Percentiles rank a stretch among this genome's conserved stretches.
Evolutionary conservation across 108 stramenopile species (phyloP).

Genomic region (Stephanodiscus triporus): DNA sequence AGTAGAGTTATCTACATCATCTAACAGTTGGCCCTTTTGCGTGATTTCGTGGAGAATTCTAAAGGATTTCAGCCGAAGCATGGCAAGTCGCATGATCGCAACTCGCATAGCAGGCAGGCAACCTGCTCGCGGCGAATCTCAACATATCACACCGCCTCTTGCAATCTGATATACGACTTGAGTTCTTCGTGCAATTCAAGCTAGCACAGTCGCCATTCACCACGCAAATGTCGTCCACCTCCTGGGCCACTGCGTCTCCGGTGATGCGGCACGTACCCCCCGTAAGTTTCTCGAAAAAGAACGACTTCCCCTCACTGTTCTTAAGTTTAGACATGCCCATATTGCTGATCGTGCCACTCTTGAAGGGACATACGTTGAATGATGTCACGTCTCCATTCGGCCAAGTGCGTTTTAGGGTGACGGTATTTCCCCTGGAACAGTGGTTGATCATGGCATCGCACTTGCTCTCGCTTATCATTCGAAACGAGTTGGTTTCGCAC

Average conservation of each 20-base stretch:
- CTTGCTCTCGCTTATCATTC: background rate
- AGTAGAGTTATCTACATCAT: too few species aligned
- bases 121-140: conserved; percentile 7
- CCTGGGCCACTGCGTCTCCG: conserved; percentile 7
- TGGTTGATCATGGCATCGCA: background rate
- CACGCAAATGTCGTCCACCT: conserved; percentile 1
- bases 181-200: background rate
- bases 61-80: too few species aligned
- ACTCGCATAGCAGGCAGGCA: background rate
- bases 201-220: conserved; percentile 3
- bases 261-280: background rate
- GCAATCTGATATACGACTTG: background rate
- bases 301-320: background rate
- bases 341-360: background rate
- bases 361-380: conserved; percentile 13
- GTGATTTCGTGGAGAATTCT: too few species aligned
- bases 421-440: conserved; percentile 8
- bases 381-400: conserved; percentile 5
- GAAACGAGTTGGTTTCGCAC: background rate
- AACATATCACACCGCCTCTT: background rate
- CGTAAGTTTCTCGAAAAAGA: background rate
- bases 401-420: conserved; percentile 6
- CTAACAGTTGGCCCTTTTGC: too few species aligned
- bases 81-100: conserved; percentile 11
- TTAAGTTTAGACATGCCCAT: background rate